phyloP scores from a whole-genome alignment of 495 filamentous ascomycete species.

The Aspergillus hancockii region DNA sequence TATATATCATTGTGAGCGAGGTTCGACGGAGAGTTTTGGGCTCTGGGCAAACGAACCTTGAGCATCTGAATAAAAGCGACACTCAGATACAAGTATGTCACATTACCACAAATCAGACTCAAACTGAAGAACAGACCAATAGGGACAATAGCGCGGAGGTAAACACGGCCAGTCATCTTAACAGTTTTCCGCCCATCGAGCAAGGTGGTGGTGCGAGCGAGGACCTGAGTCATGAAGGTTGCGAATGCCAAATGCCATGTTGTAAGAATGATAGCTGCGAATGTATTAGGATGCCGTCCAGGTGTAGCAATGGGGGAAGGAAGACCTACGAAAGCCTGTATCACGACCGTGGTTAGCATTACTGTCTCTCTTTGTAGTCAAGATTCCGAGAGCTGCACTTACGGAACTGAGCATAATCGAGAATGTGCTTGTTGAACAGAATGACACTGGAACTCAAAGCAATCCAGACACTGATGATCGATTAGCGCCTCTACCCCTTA shows the following conservation, averaged over 20 bases:
- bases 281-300: conserved; percentile 11
- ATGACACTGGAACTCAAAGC: conserved; percentile 88
- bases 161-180: conserved; percentile 91
- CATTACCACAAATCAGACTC: conserved; percentile 91
- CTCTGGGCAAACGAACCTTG: conserved; percentile 58
- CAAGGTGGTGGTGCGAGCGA: conserved; percentile 79
- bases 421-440: conserved; percentile 98
- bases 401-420: conserved; percentile 82
- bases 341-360: conserved; percentile 4
- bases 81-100: conserved; percentile 88
- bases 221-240: conserved; percentile 84
- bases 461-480: conserved; percentile 76
- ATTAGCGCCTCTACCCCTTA: conserved; percentile 22
- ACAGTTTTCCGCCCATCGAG: conserved; percentile 89
- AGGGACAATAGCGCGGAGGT: conserved; percentile 86
- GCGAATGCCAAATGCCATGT: conserved; percentile 92
- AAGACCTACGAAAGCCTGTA: conserved; percentile 44
- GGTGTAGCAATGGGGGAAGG: conserved; percentile 12
- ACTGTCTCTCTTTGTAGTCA: neutral
- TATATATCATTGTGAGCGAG: conserved; percentile 32
- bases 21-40: neutral
- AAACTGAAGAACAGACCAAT: conserved; percentile 93
- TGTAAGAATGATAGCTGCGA: conserved; percentile 69
- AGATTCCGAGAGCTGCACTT: conserved; percentile 38
- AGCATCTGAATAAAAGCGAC: conserved; percentile 98